These are phyloP conservation scores for Paspalum vaginatum DNA, from an alignment of 176 grass and related monocot genomes.

Conservation along the genomic window DNA sequence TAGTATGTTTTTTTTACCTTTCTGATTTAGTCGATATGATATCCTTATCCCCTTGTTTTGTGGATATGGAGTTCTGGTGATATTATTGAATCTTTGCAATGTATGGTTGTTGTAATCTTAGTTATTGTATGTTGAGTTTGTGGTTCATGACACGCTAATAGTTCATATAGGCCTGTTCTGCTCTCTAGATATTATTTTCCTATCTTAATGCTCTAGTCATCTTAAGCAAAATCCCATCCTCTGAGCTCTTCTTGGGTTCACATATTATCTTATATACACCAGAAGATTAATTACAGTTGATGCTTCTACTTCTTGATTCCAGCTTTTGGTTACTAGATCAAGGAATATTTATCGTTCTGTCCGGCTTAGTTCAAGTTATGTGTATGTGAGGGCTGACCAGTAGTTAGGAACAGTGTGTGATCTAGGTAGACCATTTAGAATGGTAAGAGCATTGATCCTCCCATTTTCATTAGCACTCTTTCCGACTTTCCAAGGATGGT, in stretches of 20 bases:
- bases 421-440: background rate
- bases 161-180: background rate
- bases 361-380: background rate
- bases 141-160: background rate
- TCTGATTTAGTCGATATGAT: background rate
- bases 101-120: background rate
- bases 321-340: slow-evolving; percentile 14
- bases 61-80: background rate
- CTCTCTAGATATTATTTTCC: background rate
- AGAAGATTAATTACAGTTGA: slow-evolving; percentile 14
- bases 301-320: background rate
- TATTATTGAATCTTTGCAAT: background rate
- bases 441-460: background rate
- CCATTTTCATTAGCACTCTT: background rate
- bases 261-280: background rate
- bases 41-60: background rate
- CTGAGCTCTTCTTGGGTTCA: background rate
- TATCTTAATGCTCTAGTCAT: background rate
- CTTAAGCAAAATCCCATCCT: background rate
- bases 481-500: background rate
- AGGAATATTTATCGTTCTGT: background rate
- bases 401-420: background rate
- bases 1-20: slow-evolving; percentile 9
- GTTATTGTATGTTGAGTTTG: background rate
- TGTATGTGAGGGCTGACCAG: background rate